Conservation (phyloP, 2,329 filamentous ascomycete species). For the Fusarium pseudoanthophilum region DNA sequence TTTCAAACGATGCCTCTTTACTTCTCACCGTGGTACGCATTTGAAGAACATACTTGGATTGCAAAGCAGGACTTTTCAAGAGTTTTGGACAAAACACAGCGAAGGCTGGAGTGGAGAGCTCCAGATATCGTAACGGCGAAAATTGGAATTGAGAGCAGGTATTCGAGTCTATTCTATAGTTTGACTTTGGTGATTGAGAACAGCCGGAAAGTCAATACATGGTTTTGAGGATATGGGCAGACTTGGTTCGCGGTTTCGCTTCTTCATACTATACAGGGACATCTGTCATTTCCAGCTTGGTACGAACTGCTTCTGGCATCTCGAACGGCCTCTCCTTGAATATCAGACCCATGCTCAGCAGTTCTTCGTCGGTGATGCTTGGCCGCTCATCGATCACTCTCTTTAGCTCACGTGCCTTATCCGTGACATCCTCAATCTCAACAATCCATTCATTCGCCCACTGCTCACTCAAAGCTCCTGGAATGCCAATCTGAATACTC, state of each 20-base stretch:
- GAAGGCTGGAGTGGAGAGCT: constrained; percentile 23
- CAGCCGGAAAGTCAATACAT: constrained; percentile 16
- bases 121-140: constrained; percentile 19
- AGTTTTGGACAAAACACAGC: constrained; percentile 31
- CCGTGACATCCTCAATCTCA: constrained; percentile 68
- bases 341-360: constrained; percentile 54
- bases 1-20: constrained; percentile 45
- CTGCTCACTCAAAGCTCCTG: constrained; percentile 54
- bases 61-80: constrained; percentile 27
- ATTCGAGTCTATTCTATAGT: constrained; percentile 43
- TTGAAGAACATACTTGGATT: constrained; percentile 37
- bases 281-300: constrained; percentile 48
- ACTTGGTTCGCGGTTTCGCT: neutral
- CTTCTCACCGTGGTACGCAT: constrained; percentile 45
- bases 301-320: constrained; percentile 52
- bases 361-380: constrained; percentile 48
- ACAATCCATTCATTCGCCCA: constrained; percentile 65
- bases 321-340: constrained; percentile 57
- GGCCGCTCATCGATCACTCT: constrained; percentile 54
- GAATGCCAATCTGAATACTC: constrained; percentile 72
- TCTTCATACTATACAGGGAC: neutral
- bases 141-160: constrained; percentile 40
- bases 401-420: constrained; percentile 60
- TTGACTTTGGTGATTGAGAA: constrained; percentile 25
- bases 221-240: constrained; percentile 17